Evolutionary conservation across 768 basidiomycete species (phyloP).

Genomic region (Pleurotus platypus): DNA sequence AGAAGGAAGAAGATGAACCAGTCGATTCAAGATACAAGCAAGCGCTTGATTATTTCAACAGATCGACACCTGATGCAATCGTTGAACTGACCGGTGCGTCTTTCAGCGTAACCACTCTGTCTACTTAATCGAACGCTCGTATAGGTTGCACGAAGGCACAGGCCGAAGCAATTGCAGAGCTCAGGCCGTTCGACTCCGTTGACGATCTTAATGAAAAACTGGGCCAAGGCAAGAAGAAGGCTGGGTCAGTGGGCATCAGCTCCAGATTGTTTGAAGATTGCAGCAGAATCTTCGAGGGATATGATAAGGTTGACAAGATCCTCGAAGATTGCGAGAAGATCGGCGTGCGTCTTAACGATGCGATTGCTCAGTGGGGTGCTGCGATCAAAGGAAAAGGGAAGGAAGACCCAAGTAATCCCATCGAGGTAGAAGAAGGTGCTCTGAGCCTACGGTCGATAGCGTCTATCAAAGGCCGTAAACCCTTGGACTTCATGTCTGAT

Average conservation of each 20-base stretch:
- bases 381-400: conserved; percentile 37
- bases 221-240: conserved; percentile 84
- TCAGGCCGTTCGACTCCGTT: conserved; percentile 77
- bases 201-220: conserved; percentile 76
- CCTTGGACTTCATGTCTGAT: conserved; percentile 63
- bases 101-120: not conserved
- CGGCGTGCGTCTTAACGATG: conserved; percentile 65
- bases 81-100: conserved; percentile 73
- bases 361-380: conserved; percentile 73
- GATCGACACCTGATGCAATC: conserved; percentile 54
- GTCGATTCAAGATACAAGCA: conserved; percentile 18
- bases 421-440: conserved; percentile 56
- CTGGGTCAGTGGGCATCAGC: conserved; percentile 78
- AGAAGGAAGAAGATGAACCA: not conserved
- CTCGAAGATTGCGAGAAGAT: conserved; percentile 87
- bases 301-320: conserved; percentile 84
- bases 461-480: conserved; percentile 32
- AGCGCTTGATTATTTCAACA: conserved; percentile 70
- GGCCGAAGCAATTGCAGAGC: conserved; percentile 69
- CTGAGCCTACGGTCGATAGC: conserved; percentile 51
- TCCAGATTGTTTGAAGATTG: conserved; percentile 90
- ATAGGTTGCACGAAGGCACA: conserved; percentile 79
- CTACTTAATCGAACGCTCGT: conserved; percentile 5
- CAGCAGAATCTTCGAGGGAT: conserved; percentile 77
- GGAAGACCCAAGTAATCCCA: conserved; percentile 21